phyloP scores from a whole-genome alignment of 371 early-diverging fungal species.

The Phascolomyces articulosus region DNA sequence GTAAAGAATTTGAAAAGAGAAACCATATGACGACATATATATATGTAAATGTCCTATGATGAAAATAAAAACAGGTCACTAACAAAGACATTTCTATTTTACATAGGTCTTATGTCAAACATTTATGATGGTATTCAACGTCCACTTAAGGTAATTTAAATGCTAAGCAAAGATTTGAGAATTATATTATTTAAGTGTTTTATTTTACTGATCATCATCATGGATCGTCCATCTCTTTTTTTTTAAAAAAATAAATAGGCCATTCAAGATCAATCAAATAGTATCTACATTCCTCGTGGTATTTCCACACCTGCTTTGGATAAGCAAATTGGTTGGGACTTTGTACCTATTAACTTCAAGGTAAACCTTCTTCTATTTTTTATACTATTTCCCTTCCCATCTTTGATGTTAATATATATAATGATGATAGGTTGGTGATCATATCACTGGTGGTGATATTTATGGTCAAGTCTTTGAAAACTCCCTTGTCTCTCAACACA shows the following conservation, averaged over 20 bases:
- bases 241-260: conserved; percentile 59
- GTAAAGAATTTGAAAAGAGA: conserved; percentile 33
- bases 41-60: too few relatives aligned
- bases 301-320: conserved; percentile 97
- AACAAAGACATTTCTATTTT: not conserved
- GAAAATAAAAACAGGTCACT: too few relatives aligned
- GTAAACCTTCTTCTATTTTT: conserved; percentile 32
- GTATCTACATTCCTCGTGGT: conserved; percentile 99
- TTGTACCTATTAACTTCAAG: conserved; percentile 89
- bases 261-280: conserved; percentile 92
- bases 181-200: not conserved
- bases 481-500: conserved; percentile 90
- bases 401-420: not conserved
- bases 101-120: conserved; percentile 90
- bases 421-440: conserved; percentile 85
- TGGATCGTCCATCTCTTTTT: too few relatives aligned
- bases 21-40: not conserved
- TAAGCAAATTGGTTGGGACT: conserved; percentile 93
- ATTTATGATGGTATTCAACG: conserved; percentile 99
- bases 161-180: too few relatives aligned
- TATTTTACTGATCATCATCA: conserved; percentile 3
- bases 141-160: conserved; percentile 82
- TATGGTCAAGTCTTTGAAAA: conserved; percentile 98
- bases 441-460: conserved; percentile 98
- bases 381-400: not conserved